Conservation (phyloP, 331 rosid genomes). For the Dryas integrifolia region DNA sequence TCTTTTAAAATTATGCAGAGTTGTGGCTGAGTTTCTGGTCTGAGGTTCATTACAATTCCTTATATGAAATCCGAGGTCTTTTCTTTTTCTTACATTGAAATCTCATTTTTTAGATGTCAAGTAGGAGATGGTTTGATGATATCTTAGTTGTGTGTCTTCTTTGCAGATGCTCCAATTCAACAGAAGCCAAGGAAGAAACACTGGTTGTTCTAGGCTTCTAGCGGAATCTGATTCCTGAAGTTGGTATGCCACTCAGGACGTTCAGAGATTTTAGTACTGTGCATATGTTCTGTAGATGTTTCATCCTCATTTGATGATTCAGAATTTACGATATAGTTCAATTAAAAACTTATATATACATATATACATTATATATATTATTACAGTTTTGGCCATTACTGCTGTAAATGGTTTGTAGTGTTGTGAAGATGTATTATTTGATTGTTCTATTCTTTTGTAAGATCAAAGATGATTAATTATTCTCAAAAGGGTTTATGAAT, state of each 20-base stretch:
- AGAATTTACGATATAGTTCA: neutral
- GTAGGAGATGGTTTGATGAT: slow-evolving; percentile 11
- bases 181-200: slow-evolving; percentile 70
- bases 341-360: neutral
- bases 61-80: slow-evolving; percentile 65
- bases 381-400: neutral
- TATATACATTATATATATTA: neutral
- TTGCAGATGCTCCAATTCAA: slow-evolving; percentile 61
- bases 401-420: neutral
- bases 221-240: slow-evolving; percentile 21
- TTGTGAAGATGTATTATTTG: neutral
- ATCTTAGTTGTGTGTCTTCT: slow-evolving; percentile 18
- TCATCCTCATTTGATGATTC: neutral
- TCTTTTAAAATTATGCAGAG: slow-evolving; percentile 56
- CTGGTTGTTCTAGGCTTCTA: slow-evolving; percentile 81
- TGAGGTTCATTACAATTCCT: slow-evolving; percentile 92
- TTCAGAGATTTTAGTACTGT: slow-evolving; percentile 2
- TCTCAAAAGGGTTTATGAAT: neutral
- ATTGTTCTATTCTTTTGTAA: slow-evolving; percentile 11
- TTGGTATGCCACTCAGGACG: slow-evolving; percentile 11
- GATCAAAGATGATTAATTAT: neutral
- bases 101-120: neutral
- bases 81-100: slow-evolving; percentile 12
- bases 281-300: slow-evolving; percentile 19
- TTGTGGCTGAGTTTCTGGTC: slow-evolving; percentile 99